Percentiles rank a stretch among this genome's conserved stretches.
phyloP scores from a whole-genome alignment of 139 green algal species.

The Desmodesmus armatus region DNA sequence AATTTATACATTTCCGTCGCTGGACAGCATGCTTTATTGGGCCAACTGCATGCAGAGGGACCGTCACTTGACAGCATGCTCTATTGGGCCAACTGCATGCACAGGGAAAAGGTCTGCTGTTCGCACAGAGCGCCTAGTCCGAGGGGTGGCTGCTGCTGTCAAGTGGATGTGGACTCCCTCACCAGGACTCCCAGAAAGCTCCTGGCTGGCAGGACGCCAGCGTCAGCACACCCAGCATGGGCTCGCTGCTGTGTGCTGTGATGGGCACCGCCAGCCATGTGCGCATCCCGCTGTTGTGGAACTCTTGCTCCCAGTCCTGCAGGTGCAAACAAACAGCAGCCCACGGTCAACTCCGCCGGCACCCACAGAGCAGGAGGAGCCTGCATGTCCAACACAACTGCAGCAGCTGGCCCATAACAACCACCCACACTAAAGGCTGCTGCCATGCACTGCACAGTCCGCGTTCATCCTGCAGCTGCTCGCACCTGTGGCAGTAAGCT shows the following conservation, averaged over 20 bases:
- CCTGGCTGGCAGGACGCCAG: not conserved
- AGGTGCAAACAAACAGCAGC: not conserved
- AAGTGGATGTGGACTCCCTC: not conserved
- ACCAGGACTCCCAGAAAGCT: conserved; percentile 25
- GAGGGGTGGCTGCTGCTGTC: not conserved
- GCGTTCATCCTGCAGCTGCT: conserved; percentile 18
- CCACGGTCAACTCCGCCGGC: too few relatives aligned
- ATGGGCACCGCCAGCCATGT: conserved; percentile 16
- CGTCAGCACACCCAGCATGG: not conserved
- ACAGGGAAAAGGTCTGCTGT: too few relatives aligned
- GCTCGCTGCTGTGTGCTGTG: not conserved
- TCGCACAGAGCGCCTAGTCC: too few relatives aligned
- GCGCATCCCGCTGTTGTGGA: not conserved
- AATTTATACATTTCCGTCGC: too few relatives aligned
- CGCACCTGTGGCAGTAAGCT: not conserved
- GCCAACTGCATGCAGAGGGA: not conserved
- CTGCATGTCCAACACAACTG: too few relatives aligned
- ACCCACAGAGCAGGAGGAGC: too few relatives aligned
- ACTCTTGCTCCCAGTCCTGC: conserved; percentile 37
- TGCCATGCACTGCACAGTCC: too few relatives aligned
- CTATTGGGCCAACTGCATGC: not conserved
- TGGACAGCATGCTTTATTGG: too few relatives aligned
- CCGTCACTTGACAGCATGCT: not conserved
- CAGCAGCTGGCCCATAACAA: not conserved
- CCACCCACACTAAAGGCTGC: too few relatives aligned